These are phyloP conservation scores for Diaporthe sp. DNA, from an alignment of 2,329 filamentous ascomycete genomes.

Conservation along the genomic window DNA sequence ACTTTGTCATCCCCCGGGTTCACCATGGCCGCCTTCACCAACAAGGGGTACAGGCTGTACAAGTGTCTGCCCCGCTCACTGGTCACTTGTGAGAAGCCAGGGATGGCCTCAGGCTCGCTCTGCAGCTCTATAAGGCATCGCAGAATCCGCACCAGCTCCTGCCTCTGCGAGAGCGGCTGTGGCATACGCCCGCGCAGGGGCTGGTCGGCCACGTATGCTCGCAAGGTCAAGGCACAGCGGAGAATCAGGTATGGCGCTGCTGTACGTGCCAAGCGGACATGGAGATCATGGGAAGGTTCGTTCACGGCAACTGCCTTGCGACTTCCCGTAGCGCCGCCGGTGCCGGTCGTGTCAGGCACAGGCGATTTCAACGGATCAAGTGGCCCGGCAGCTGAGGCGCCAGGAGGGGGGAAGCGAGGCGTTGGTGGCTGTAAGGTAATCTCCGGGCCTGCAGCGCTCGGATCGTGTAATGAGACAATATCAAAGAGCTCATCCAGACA, in stretches of 20 bases:
- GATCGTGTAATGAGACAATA: slow-evolving; percentile 70
- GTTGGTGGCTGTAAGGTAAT: slow-evolving; percentile 61
- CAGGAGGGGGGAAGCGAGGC: slow-evolving; percentile 54
- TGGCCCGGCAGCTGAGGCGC: slow-evolving; percentile 42
- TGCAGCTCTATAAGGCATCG: slow-evolving; percentile 74
- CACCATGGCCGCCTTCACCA: slow-evolving; percentile 74
- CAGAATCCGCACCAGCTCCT: slow-evolving; percentile 82
- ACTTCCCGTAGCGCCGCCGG: slow-evolving; percentile 33
- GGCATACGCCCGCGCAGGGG: slow-evolving; percentile 91
- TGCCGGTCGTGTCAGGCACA: slow-evolving; percentile 39
- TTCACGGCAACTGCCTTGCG: slow-evolving; percentile 42
- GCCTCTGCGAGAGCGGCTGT: slow-evolving; percentile 84
- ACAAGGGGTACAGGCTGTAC: slow-evolving; percentile 82
- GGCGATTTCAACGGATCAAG: slow-evolving; percentile 40
- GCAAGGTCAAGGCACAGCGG: slow-evolving; percentile 83
- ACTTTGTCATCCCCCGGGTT: slow-evolving; percentile 73
- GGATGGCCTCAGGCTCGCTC: slow-evolving; percentile 79
- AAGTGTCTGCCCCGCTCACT: slow-evolving; percentile 76
- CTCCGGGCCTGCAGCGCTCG: slow-evolving; percentile 51
- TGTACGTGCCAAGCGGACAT: slow-evolving; percentile 77
- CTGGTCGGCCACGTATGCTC: slow-evolving; percentile 90
- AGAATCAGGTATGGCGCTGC: slow-evolving; percentile 87
- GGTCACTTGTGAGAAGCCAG: slow-evolving; percentile 65
- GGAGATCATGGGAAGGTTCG: slow-evolving; percentile 53
- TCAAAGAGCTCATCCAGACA: slow-evolving; percentile 85